phyloP scores from a whole-genome alignment of 2,329 filamentous ascomycete species.

The Stachybotrys echinatus region DNA sequence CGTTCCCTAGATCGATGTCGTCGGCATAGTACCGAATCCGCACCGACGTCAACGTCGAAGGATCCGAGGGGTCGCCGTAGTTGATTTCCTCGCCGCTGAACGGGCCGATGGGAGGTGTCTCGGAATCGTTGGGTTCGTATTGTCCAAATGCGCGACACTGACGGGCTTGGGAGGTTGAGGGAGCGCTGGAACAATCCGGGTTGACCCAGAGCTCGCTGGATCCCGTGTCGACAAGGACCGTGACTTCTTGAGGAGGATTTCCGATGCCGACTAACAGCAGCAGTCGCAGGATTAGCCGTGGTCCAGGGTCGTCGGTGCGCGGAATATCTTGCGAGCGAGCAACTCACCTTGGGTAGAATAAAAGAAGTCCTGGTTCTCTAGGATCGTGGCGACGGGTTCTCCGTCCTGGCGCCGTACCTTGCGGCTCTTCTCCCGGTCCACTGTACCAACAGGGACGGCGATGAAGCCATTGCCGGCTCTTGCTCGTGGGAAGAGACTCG shows the following conservation, averaged over 20 bases:
- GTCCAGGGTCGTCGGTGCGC: background rate
- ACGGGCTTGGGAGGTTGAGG: conserved; percentile 21
- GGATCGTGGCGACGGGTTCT: conserved; percentile 20
- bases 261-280: conserved; percentile 35
- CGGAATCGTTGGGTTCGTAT: conserved; percentile 38
- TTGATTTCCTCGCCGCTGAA: conserved; percentile 30
- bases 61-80: conserved; percentile 33
- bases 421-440: conserved; percentile 18
- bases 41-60: conserved; percentile 27
- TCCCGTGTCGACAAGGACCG: conserved; percentile 45
- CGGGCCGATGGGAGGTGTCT: conserved; percentile 29
- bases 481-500: conserved; percentile 17
- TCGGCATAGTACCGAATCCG: conserved; percentile 41
- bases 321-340: background rate
- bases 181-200: conserved; percentile 38
- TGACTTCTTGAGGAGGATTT: conserved; percentile 34
- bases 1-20: conserved; percentile 37
- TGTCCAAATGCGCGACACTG: conserved; percentile 36
- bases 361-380: conserved; percentile 32
- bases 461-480: conserved; percentile 29
- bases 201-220: conserved; percentile 53
- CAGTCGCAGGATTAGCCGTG: background rate
- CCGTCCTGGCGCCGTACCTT: conserved; percentile 14
- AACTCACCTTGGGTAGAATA: conserved; percentile 32
- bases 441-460: conserved; percentile 27